Evolutionary conservation across 805 yeast genomes (phyloP).

Genomic region (Lachancea lanzarotensis): DNA sequence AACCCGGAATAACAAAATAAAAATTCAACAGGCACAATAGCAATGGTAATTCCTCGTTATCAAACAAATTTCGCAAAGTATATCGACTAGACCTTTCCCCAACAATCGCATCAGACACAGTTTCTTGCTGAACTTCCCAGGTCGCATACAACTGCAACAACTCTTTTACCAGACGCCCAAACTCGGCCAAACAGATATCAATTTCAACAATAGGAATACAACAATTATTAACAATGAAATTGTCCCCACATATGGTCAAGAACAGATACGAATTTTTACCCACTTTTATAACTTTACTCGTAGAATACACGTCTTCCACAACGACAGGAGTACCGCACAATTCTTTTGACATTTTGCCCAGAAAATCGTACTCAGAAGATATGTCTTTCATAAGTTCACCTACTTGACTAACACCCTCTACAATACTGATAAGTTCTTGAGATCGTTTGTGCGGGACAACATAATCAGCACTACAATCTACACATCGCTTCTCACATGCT

Average conservation of each 20-base stretch:
- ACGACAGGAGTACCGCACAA: neutral
- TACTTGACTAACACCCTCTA: slow-evolving; percentile 25
- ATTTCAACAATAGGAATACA: slow-evolving; percentile 4
- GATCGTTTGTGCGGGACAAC: slow-evolving; percentile 48
- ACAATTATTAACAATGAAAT: slow-evolving; percentile 16
- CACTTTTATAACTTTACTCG: slow-evolving; percentile 8
- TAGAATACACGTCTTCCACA: neutral
- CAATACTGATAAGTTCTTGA: slow-evolving; percentile 33
- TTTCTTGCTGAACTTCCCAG: slow-evolving; percentile 10
- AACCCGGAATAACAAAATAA: slow-evolving; percentile 20
- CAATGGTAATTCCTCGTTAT: slow-evolving; percentile 13
- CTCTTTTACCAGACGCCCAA: slow-evolving; percentile 8
- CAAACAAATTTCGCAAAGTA: slow-evolving; percentile 8
- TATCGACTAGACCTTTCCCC: slow-evolving; percentile 9
- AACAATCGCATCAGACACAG: slow-evolving; percentile 3
- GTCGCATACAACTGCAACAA: slow-evolving; percentile 11
- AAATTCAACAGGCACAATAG: slow-evolving; percentile 19
- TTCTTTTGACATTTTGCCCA: neutral
- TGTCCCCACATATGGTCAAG: slow-evolving; percentile 8
- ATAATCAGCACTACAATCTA: slow-evolving; percentile 49
- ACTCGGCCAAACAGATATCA: slow-evolving; percentile 6
- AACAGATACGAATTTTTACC: slow-evolving; percentile 10
- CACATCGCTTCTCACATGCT: slow-evolving; percentile 46
- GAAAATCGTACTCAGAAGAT: neutral
- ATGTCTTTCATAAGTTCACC: neutral